phyloP scores from a whole-genome alignment of 2,329 filamentous ascomycete species.

The Domatiomyces globalis region DNA sequence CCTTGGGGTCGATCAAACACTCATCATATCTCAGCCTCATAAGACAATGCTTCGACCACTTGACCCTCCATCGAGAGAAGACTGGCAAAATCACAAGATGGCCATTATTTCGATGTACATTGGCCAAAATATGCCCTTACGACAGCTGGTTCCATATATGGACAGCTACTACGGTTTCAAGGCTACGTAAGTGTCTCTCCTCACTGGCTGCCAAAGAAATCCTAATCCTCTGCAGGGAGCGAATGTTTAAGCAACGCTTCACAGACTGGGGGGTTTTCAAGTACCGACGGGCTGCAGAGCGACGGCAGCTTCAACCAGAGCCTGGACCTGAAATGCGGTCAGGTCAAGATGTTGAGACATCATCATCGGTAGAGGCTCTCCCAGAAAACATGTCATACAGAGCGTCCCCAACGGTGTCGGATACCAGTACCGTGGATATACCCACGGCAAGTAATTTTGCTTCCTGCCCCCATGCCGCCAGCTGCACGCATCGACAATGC shows the following conservation, averaged over 20 bases:
- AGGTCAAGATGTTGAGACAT: too few relatives aligned
- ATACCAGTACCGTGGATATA: conserved; percentile 37
- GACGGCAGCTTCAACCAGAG: neutral
- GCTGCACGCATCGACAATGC: neutral
- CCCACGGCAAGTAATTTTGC: neutral
- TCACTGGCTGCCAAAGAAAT: neutral
- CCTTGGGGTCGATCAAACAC: neutral
- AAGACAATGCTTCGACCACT: neutral
- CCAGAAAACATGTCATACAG: conserved; percentile 40
- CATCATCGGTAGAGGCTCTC: neutral
- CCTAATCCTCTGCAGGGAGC: neutral
- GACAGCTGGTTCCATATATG: neutral
- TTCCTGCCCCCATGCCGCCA: neutral
- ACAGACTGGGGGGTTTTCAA: neutral
- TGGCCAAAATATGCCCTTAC: neutral
- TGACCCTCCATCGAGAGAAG: neutral
- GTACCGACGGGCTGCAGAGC: neutral
- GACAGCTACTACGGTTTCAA: neutral
- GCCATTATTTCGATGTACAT: neutral
- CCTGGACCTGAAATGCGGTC: neutral
- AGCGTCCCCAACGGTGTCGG: conserved; percentile 46
- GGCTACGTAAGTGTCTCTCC: neutral
- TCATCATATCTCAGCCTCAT: neutral
- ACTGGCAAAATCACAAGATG: neutral
- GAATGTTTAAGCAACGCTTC: conserved; percentile 1